Conservation (phyloP, 345 rosid species). For the Syzygium grande region DNA sequence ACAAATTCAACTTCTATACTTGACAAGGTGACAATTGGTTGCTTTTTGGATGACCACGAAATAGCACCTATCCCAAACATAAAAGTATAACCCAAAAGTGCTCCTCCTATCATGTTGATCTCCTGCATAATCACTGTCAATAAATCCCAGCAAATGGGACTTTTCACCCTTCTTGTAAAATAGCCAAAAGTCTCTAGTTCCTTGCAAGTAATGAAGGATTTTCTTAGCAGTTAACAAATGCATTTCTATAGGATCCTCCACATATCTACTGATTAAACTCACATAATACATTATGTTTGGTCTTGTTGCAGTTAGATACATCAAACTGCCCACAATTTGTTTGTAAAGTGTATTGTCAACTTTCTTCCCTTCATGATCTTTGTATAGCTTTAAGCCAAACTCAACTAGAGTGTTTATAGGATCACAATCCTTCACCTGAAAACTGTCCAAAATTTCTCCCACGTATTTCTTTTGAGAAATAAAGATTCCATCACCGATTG, state of each 20-base stretch:
- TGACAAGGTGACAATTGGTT: background rate
- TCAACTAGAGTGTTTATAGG: background rate
- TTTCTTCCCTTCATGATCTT: background rate
- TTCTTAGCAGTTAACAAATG: background rate
- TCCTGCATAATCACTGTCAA: background rate
- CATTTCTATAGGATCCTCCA: background rate
- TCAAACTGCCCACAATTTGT: background rate
- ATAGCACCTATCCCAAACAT: background rate
- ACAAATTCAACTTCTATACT: background rate
- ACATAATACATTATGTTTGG: background rate
- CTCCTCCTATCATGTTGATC: background rate
- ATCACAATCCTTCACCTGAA: background rate
- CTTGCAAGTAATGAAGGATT: background rate
- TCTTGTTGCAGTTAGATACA: background rate
- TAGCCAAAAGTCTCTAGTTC: background rate
- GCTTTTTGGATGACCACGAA: constrained; percentile 5
- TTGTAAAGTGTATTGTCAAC: background rate
- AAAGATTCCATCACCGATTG: background rate
- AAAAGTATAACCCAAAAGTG: background rate
- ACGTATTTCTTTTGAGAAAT: background rate
- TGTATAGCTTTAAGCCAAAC: background rate
- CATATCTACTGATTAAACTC: background rate
- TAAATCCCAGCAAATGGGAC: background rate
- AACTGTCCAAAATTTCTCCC: background rate
- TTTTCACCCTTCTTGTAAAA: background rate